phyloP scores from a whole-genome alignment of 2,329 filamentous ascomycete species.

The Mycosphaerella sp. region DNA sequence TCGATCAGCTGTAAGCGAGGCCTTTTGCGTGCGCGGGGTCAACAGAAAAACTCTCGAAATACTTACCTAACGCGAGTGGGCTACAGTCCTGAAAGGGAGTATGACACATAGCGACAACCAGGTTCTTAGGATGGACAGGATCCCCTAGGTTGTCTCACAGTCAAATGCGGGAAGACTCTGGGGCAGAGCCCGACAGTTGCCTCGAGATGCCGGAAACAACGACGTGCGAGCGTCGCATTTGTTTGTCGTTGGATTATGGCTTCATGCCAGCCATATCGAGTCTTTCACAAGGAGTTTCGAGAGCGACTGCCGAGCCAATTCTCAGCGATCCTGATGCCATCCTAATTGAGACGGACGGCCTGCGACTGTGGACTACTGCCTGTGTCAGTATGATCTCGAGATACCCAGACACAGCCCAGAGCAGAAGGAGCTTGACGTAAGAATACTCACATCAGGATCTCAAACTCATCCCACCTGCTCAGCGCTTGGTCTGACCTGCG shows the following conservation, averaged over 20 bases:
- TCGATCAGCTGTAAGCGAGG: too few species aligned
- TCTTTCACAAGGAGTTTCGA: not conserved
- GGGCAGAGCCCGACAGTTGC: not conserved
- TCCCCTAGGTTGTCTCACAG: too few species aligned
- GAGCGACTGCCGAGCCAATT: not conserved
- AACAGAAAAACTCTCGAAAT: too few species aligned
- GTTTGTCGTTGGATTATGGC: not conserved
- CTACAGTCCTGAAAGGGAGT: too few species aligned
- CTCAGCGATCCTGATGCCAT: not conserved
- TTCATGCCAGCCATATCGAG: not conserved
- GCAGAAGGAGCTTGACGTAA: conserved; percentile 5
- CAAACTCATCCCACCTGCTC: conserved; percentile 67
- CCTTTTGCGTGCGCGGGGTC: too few species aligned
- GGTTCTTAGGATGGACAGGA: too few species aligned
- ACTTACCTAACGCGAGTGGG: too few species aligned
- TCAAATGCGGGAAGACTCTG: too few species aligned
- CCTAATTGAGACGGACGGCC: not conserved
- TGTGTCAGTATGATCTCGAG: not conserved
- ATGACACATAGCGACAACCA: too few species aligned
- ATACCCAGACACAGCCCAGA: too few species aligned
- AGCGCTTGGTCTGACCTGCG: conserved; percentile 64
- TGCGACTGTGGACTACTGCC: not conserved
- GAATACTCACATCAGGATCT: conserved; percentile 41
- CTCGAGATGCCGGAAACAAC: not conserved
- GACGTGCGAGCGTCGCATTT: not conserved